Percentiles rank a stretch among this genome's conserved stretches.
Evolutionary conservation across 768 basidiomycete genomes (phyloP).

Genomic region (Phanerochaete sordida): DNA sequence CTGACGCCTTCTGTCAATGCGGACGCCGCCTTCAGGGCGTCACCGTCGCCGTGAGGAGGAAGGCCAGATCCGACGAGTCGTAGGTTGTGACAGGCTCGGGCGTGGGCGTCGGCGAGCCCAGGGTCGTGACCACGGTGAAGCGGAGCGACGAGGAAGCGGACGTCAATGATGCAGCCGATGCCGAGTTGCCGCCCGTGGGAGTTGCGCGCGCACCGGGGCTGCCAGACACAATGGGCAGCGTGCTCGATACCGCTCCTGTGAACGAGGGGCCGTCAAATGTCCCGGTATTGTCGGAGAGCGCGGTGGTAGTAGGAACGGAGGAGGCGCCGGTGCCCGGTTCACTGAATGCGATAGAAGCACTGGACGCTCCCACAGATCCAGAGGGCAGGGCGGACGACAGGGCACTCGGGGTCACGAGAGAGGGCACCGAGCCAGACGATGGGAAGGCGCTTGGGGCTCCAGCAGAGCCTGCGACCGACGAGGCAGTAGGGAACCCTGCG

Average conservation of each 20-base stretch:
- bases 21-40: background rate
- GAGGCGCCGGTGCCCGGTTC: background rate
- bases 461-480: background rate
- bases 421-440: background rate
- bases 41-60: slow-evolving; percentile 7
- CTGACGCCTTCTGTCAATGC: background rate
- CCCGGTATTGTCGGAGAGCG: background rate
- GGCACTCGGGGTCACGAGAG: background rate
- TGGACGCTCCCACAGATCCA: background rate
- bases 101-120: background rate
- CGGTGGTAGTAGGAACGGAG: background rate
- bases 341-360: background rate
- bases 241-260: background rate
- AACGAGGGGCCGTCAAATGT: background rate
- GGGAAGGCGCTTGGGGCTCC: background rate
- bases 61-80: slow-evolving; percentile 5
- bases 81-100: background rate
- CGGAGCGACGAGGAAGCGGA: background rate
- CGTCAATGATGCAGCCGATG: background rate
- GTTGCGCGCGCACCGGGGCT: background rate
- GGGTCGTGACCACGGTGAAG: background rate
- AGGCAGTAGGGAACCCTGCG: background rate
- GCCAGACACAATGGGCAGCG: background rate
- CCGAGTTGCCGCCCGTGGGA: background rate
- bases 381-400: background rate